phyloP scores from a whole-genome alignment of 2,329 filamentous ascomycete species.

The Aaosphaeria pasadenensis region DNA sequence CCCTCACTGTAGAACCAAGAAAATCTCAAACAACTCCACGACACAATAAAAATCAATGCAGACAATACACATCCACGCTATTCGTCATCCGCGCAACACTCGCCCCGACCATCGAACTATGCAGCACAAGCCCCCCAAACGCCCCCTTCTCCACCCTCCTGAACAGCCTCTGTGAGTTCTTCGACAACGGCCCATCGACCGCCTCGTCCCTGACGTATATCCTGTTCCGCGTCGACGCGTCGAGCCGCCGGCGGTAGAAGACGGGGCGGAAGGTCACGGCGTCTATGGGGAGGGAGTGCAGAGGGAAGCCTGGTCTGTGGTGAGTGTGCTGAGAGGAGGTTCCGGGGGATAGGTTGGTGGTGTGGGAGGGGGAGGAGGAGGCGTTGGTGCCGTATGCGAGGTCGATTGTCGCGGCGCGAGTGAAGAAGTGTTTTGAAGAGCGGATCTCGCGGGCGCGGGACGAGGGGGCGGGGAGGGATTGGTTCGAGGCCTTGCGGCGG shows the following conservation, averaged over 20 bases:
- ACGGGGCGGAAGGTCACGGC: conserved; percentile 1
- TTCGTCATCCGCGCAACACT: conserved; percentile 19
- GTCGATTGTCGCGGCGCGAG: conserved; percentile 16
- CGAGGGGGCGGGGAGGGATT: conserved; percentile 3
- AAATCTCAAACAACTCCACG: no score
- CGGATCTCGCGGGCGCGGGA: conserved; percentile 5
- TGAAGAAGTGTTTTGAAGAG: conserved; percentile 12
- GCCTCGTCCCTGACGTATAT: conserved; percentile 14
- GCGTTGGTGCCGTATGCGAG: conserved; percentile 2
- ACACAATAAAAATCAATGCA: conserved; percentile 7
- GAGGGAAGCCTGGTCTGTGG: background rate
- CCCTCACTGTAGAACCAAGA: background rate
- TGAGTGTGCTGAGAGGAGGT: background rate
- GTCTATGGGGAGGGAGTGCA: background rate
- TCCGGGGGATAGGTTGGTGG: background rate
- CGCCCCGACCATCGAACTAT: conserved; percentile 16
- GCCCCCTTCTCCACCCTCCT: conserved; percentile 11
- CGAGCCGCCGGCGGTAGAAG: conserved; percentile 20
- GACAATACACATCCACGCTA: conserved; percentile 19
- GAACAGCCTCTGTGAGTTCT: conserved; percentile 15
- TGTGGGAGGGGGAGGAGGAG: background rate
- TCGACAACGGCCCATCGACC: conserved; percentile 3
- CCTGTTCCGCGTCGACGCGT: conserved; percentile 22
- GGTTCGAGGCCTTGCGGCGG: conserved; percentile 16
- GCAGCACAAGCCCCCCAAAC: conserved; percentile 19